phyloP scores from a whole-genome alignment of 2,329 filamentous ascomycete species.

The Penicillium concentricum region DNA sequence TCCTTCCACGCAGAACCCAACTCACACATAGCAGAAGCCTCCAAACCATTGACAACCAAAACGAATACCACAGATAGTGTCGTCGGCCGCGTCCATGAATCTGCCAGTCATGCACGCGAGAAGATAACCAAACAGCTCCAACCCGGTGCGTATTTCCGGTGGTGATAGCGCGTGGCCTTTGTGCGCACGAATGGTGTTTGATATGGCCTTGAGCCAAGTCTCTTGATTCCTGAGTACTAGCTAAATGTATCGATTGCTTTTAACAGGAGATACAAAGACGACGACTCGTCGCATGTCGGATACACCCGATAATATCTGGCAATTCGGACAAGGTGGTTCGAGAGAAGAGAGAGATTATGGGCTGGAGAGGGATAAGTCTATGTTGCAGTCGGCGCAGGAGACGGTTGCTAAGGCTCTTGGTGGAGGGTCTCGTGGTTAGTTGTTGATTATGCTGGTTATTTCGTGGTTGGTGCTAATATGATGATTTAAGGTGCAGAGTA shows the following conservation, averaged over 20 bases:
- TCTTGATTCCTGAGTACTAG: no score
- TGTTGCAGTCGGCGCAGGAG: conserved; percentile 22
- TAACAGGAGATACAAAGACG: conserved; percentile 19
- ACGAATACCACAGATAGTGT: conserved; percentile 15
- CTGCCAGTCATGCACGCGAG: conserved; percentile 21
- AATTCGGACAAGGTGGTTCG: conserved; percentile 5
- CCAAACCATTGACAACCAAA: conserved; percentile 17
- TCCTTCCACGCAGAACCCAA: neutral
- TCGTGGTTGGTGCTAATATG: neutral
- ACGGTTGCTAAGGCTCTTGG: conserved; percentile 28
- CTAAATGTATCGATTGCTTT: neutral
- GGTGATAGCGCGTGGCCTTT: neutral
- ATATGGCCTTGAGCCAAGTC: neutral
- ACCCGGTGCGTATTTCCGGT: conserved; percentile 17
- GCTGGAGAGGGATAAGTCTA: conserved; percentile 8
- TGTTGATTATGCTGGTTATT: neutral
- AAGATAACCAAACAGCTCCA: conserved; percentile 18
- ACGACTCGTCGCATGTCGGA: conserved; percentile 20
- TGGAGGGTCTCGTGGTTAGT: conserved; percentile 23
- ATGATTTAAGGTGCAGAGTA: neutral
- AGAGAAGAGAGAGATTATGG: conserved; percentile 5
- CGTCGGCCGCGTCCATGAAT: conserved; percentile 11
- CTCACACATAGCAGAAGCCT: conserved; percentile 11
- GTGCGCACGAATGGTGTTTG: neutral
- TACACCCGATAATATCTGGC: conserved; percentile 10